These are phyloP conservation scores for Talaromyces liani DNA, from an alignment of 495 filamentous ascomycete species.

Conservation along the genomic window DNA sequence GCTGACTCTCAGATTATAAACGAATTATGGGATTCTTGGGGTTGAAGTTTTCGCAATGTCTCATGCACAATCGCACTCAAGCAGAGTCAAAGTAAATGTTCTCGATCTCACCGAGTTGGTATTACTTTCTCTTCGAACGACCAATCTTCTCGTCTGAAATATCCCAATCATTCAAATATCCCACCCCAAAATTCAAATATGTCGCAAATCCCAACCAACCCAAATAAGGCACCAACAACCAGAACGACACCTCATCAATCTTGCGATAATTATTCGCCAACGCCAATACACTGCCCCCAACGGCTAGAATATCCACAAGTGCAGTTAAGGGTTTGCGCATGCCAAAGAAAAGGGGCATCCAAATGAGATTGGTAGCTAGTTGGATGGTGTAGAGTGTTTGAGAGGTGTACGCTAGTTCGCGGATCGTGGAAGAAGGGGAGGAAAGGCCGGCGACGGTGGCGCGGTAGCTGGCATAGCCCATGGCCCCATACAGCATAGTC, in stretches of 20 bases:
- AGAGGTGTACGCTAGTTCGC: conserved; percentile 18
- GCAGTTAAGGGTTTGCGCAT: conserved; percentile 63
- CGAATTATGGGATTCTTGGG: no score
- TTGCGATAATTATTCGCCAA: conserved; percentile 67
- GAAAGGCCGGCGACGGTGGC: conserved; percentile 52
- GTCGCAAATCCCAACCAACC: conserved; percentile 80
- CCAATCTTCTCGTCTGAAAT: conserved; percentile 34
- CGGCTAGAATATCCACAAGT: conserved; percentile 63
- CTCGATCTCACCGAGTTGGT: no score
- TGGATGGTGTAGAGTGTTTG: conserved; percentile 74
- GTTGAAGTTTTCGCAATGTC: no score
- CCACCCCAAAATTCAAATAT: conserved; percentile 64
- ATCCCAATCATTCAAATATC: conserved; percentile 68
- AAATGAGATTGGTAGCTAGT: conserved; percentile 73
- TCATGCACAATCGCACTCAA: no score
- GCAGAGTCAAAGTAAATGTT: no score
- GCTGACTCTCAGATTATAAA: no score
- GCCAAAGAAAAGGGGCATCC: conserved; percentile 92
- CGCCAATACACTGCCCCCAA: conserved; percentile 62
- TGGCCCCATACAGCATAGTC: conserved; percentile 78
- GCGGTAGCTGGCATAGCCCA: conserved; percentile 84
- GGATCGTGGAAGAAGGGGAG: conserved; percentile 27
- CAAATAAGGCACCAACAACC: conserved; percentile 69
- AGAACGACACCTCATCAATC: conserved; percentile 64
- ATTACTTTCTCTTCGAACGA: conserved; percentile 23